phyloP scores from a whole-genome alignment of 768 basidiomycete species.

The Pleurotus platypus region DNA sequence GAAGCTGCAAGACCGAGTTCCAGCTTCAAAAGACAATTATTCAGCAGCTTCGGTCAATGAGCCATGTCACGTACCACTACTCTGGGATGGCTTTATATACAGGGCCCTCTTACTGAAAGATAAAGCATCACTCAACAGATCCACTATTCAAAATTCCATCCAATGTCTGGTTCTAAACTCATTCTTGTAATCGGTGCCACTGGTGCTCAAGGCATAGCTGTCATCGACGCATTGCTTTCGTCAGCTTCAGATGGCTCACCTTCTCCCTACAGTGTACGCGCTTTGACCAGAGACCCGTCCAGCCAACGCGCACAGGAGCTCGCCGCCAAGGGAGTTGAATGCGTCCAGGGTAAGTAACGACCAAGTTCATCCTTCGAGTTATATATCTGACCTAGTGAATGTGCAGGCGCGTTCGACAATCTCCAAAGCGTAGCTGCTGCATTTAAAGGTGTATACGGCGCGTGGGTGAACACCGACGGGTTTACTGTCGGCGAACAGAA shows the following conservation, averaged over 20 bases:
- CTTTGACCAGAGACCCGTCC: conserved; percentile 32
- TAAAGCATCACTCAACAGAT: not conserved
- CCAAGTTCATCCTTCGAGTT: no score
- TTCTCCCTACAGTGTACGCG: conserved; percentile 38
- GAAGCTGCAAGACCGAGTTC: no score
- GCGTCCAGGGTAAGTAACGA: conserved; percentile 26
- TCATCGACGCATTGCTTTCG: conserved; percentile 33
- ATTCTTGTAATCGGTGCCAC: conserved; percentile 45
- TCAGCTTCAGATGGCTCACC: conserved; percentile 30
- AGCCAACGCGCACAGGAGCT: conserved; percentile 31
- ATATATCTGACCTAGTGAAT: not conserved
- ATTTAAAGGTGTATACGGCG: conserved; percentile 34
- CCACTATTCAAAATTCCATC: not conserved
- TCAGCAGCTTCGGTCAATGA: no score
- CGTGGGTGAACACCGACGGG: conserved; percentile 36
- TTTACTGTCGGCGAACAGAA: conserved; percentile 38
- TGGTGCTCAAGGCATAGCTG: conserved; percentile 39
- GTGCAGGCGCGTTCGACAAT: conserved; percentile 29
- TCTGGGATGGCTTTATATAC: no score
- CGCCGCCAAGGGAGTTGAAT: conserved; percentile 31
- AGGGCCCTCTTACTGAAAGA: no score
- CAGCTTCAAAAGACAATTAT: no score
- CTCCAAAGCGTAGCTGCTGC: conserved; percentile 24
- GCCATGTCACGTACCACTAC: no score
- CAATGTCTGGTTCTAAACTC: conserved; percentile 21